Conservation (phyloP, 345 rosid species). For the Stellera chamaejasme region DNA sequence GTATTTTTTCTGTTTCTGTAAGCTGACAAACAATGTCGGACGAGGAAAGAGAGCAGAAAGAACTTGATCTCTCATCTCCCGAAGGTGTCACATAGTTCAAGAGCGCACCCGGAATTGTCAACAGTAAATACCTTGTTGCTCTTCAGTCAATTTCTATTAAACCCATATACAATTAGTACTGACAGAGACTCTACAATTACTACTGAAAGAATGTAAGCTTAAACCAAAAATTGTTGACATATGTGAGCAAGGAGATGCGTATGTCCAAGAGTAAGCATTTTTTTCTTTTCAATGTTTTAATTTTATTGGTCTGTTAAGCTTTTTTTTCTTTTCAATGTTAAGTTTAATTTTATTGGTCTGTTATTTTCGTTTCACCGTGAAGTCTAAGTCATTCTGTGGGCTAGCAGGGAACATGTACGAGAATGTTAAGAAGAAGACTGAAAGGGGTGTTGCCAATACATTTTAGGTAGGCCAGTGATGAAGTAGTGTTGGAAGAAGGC, state of each 20-base stretch:
- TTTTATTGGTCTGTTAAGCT: no score
- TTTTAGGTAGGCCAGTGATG: slow-evolving; percentile 82
- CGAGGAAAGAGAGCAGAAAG: slow-evolving; percentile 97
- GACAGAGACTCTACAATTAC: slow-evolving; percentile 86
- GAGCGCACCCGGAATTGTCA: slow-evolving; percentile 88
- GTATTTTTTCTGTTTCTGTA: background rate
- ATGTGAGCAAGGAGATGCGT: slow-evolving; percentile 85
- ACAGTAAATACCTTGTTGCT: slow-evolving; percentile 41
- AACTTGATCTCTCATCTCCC: slow-evolving; percentile 85
- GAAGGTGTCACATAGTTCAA: slow-evolving; percentile 97
- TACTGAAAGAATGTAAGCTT: slow-evolving; percentile 67
- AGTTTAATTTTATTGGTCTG: background rate
- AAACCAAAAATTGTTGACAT: slow-evolving; percentile 82
- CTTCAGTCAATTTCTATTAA: background rate
- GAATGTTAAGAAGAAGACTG: slow-evolving; percentile 90
- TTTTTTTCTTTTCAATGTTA: no score
- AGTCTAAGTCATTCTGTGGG: slow-evolving; percentile 25
- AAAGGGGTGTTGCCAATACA: slow-evolving; percentile 93
- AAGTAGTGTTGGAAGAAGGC: slow-evolving; percentile 68
- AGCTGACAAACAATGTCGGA: slow-evolving; percentile 67
- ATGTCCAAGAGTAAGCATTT: slow-evolving; percentile 73
- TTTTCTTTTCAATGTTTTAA: background rate
- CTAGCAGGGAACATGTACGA: slow-evolving; percentile 90
- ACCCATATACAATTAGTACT: background rate
- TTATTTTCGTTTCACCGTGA: background rate